Evolutionary conservation across 441 rosid genomes (phyloP), one percentile per base, ranked within the genome.

Genomic region (Pelargonium citronellum): DNA sequence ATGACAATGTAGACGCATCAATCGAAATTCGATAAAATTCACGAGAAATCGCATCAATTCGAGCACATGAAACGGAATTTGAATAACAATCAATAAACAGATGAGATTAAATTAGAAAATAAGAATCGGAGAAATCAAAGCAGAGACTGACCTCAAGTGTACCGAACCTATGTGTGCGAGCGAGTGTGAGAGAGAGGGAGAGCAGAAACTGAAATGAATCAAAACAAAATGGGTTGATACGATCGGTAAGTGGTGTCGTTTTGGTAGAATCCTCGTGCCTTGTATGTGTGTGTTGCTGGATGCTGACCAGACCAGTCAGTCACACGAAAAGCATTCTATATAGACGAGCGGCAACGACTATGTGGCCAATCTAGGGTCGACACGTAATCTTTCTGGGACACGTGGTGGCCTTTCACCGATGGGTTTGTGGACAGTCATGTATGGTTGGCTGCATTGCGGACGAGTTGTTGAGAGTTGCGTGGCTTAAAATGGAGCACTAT

Each of bases 171-270:
- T 53, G 20, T n/a, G 20, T n/a, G 7, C 61, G 61, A 55, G 8
- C 61, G 22, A 51, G 7, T 0, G 16, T 11, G 55, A 51, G 0
- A 51, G 7, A 16, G 61, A 55, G 10, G 1, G 15, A n/a, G n/a
- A n/a, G n/a, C n/a, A n/a, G n/a, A n/a, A n/a, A n/a, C n/a, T n/a
- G n/a, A n/a, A n/a, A n/a, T n/a, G n/a, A n/a, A n/a, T n/a, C n/a
- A n/a, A n/a, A n/a, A n/a, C n/a, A 55, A 16, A 55, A 20, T 55
- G 61, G 7, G 61, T 3, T 20, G 22, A 55, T 55, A 55, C 22
- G 61, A 55, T n/a, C 9, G 61, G 61, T 8, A 15, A 15, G 16
- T 55, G 22, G 61, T 55, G 61, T 55, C 61, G 61, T 55, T n/a
- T 17, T 53, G 1, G 37, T 30, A 30, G 37, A 30, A 30, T 30